Base-by-base conservation (phyloP, 2,329 filamentous ascomycete genomes). In the Ophiostoma ips region DNA sequence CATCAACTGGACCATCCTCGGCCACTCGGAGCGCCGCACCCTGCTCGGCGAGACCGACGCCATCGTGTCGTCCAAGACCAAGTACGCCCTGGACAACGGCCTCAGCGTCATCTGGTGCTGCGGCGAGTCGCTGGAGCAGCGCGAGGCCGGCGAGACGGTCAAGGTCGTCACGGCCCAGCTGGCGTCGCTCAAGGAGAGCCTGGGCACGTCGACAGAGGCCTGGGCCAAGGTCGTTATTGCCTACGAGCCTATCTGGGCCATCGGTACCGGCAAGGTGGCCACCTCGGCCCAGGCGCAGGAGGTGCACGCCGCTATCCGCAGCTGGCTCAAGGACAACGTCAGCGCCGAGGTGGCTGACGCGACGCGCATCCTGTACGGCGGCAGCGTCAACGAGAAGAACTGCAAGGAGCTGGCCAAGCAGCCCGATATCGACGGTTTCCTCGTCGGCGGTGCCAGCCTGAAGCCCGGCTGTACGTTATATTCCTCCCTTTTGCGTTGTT, bases 161-260 rank as follows among this genome's bases (percentile, higher is more conserved):
- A 79, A 86, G 47, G 83, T 92, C 56, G 84, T 94, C 62, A 92
- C 84, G 60, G 72, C 71, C 58, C 92, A 98, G 76, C 79, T 98
- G 61, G 77, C 80, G 56, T 88, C 88, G 57, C 86, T 66, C 57
- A 82, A 88, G 66, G 68, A 72, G 61, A 75, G 84, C 73, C 72
- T 87, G 64, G 60, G 60, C 49, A 72, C 79, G 61, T 86, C 95
- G 72, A 19, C 55, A 2, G 35, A 48, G 6, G 53, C 52, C 35
- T 98, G 92, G 92, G 78, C 74, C 63, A 92, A 92, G 75, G 79
- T 98, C 57, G 92, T 98, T 66, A 78, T 98, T 62, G 92, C 92
- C 63, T 98, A 98, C 71, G 92, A 98, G 79, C 92, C 92, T 63
- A 94, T 98, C 75, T 98, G 92, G 90, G 88, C 80, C 66, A 84